Conservation (phyloP, 139 green algal genomes). For the Haematococcus sp. region DNA sequence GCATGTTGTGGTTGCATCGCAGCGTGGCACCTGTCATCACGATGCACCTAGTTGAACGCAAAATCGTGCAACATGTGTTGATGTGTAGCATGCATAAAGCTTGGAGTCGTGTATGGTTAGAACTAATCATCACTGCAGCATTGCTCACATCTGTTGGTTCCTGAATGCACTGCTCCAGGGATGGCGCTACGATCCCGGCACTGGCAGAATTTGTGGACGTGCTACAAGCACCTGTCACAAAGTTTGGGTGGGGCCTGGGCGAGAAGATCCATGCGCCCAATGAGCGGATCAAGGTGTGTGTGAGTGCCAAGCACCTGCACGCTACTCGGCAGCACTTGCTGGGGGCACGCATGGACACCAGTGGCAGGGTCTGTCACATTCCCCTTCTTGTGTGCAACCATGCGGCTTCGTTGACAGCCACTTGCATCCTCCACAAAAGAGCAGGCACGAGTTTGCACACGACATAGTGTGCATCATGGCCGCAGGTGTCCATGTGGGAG, state of each 20-base stretch:
- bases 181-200: conserved; percentile 66
- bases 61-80: too few relatives aligned
- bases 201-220: conserved; percentile 49
- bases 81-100: too few relatives aligned
- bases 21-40: too few relatives aligned
- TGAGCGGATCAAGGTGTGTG: conserved; percentile 35
- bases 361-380: background rate
- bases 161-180: conserved; percentile 7
- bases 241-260: conserved; percentile 64
- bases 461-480: background rate
- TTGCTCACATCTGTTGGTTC: background rate
- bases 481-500: conserved; percentile 19
- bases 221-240: conserved; percentile 42
- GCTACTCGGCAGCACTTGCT: too few relatives aligned
- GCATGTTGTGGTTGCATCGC: too few relatives aligned
- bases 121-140: too few relatives aligned
- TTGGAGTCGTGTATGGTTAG: too few relatives aligned
- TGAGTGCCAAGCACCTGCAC: background rate
- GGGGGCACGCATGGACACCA: background rate
- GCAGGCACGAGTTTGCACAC: background rate
- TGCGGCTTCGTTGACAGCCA: background rate
- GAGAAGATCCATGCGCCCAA: conserved; percentile 63
- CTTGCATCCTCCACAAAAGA: background rate
- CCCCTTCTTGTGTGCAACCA: background rate
- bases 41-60: too few relatives aligned